These are phyloP conservation scores for Rhynchospora breviuscula DNA, from an alignment of 176 grass and related monocot species.

Conservation along the genomic window DNA sequence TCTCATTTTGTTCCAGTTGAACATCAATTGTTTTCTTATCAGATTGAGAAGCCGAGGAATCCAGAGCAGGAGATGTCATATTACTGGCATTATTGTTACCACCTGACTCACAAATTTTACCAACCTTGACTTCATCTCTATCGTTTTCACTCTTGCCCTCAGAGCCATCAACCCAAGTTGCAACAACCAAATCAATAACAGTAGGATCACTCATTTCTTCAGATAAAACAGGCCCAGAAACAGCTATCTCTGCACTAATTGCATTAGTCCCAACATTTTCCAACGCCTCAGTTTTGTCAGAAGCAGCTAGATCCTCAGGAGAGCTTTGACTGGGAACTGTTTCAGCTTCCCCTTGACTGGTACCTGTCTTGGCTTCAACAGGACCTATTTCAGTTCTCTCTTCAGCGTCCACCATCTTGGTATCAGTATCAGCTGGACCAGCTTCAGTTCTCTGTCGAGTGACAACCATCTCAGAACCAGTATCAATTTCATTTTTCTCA, in stretches of 20 bases:
- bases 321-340: background rate
- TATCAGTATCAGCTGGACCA: conserved; percentile 15
- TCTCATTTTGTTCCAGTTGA: background rate
- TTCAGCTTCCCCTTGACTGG: background rate
- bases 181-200: background rate
- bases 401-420: background rate
- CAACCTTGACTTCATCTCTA: background rate
- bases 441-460: conserved; percentile 18
- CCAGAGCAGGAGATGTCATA: background rate
- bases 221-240: background rate
- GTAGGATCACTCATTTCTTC: too few relatives aligned
- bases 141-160: background rate
- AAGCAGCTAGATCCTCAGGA: conserved; percentile 2
- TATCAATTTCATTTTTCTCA: conserved; percentile 4
- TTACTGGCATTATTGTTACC: background rate
- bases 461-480: background rate
- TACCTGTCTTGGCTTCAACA: background rate
- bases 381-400: background rate
- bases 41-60: background rate
- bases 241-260: background rate
- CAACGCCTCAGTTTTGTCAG: background rate
- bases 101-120: background rate
- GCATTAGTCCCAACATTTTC: background rate
- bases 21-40: background rate
- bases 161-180: background rate